These are phyloP conservation scores for Haplographium delicatum DNA, from an alignment of 495 filamentous ascomycete genomes.

Conservation along the genomic window DNA sequence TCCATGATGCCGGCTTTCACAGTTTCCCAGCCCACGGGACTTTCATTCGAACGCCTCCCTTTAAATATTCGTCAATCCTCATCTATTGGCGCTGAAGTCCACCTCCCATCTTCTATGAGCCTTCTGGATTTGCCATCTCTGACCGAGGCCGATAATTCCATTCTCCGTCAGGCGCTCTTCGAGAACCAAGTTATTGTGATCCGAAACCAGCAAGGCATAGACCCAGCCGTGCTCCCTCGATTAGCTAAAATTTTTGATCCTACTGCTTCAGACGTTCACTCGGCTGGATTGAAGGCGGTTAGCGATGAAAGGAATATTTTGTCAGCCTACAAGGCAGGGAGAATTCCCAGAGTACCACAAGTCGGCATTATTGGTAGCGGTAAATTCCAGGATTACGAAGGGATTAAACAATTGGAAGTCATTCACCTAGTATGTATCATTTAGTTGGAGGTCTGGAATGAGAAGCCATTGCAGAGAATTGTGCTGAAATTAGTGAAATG, in stretches of 20 bases:
- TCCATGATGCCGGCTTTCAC: no score
- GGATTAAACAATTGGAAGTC: neutral
- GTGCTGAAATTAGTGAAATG: no score
- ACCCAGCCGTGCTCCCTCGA: neutral
- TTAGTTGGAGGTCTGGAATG: neutral
- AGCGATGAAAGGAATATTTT: neutral
- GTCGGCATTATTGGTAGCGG: neutral
- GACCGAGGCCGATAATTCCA: conserved; percentile 1
- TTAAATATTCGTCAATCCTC: no score
- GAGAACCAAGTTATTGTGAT: conserved; percentile 1
- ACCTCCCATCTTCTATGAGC: no score
- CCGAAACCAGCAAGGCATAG: conserved; percentile 5
- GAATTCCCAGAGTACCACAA: neutral
- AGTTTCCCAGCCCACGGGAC: no score
- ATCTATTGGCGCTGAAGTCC: no score
- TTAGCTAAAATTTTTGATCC: neutral
- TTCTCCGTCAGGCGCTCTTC: conserved; percentile 9
- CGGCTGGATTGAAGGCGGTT: neutral
- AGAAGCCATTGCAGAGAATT: neutral
- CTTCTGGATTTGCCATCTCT: no score
- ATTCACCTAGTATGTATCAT: neutral
- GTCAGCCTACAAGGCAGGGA: neutral
- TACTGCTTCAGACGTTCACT: neutral
- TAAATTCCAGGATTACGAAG: neutral
- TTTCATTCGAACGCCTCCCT: no score